Base-by-base conservation (phyloP, 2,329 filamentous ascomycete species). In the Pochonia chlamydosporia region DNA sequence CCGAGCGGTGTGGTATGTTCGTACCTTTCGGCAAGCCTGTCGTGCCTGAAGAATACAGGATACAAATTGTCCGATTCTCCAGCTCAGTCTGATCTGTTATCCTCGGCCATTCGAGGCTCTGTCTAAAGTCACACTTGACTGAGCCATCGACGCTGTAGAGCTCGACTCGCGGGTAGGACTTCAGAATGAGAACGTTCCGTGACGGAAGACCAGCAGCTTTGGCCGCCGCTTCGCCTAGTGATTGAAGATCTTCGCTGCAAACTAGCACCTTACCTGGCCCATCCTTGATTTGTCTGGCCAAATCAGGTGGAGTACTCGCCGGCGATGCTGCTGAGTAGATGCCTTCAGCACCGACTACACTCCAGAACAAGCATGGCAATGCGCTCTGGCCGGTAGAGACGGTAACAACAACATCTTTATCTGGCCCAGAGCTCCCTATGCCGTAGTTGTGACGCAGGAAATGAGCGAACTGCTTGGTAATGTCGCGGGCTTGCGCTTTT, bases 321-420 rank as follows among this genome's bases (percentile, higher is more conserved):
- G 76, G 67, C 40, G 70, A 75, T 0, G 76, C 76, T 5, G 76
- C 73, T 6, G 76, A 78, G 54, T 79, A 83, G 23, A 84, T 71
- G 16, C 78, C 81, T 1, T 74, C 79, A 2, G 79, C 78, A 3
- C 76, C 79, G 40, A 84, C 67, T 44, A 81, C 72, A 13, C 73
- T 75, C 52, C 71, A 82, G 56, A 79, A 78, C 1, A 79, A 53
- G 11, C 72, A 66, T 0, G 78, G 72, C 0, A 82, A 65, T 5
- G 80, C 65, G 40, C 73, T 72, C 53, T 82, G 75, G 2, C 80
- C 80, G 0, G 74, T 73, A 1, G 75, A 78, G 24, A 82, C 72
- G 16, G 74, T 69, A 4, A 80, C 73, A 13, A 82, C 74, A 4
- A 82, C 72, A 52, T 81, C 75, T 44, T 69, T 69, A 30, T 65